Conservation (phyloP, 345 rosid genomes). For the Pelargonium nanum region DNA sequence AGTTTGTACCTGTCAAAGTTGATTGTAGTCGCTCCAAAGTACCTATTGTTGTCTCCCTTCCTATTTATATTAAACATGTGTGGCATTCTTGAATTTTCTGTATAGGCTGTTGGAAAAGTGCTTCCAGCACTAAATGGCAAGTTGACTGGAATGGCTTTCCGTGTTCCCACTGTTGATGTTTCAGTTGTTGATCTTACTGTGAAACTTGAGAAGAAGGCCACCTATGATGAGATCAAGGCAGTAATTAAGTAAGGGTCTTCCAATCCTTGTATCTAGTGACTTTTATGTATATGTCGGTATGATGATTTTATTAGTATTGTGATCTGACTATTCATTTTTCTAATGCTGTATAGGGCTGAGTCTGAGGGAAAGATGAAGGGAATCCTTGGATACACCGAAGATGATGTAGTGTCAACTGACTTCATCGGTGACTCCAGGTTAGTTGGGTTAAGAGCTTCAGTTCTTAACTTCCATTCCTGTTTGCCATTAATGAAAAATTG, state of each 20-base stretch:
- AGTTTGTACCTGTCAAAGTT: not conserved
- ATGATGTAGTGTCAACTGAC: slow-evolving; percentile 53
- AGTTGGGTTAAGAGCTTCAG: not conserved
- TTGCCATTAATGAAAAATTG: not conserved
- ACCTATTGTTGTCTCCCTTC: not conserved
- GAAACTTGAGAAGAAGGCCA: slow-evolving; percentile 46
- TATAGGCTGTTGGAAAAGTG: slow-evolving; percentile 61
- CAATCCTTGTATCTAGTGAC: not conserved
- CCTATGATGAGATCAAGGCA: slow-evolving; percentile 46
- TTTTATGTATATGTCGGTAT: not conserved
- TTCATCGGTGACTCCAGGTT: slow-evolving; percentile 58
- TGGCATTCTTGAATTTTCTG: not conserved
- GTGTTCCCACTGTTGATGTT: slow-evolving; percentile 65
- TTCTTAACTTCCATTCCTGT: not conserved
- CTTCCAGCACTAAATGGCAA: slow-evolving; percentile 50
- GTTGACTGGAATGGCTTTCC: slow-evolving; percentile 65
- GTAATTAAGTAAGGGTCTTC: slow-evolving; percentile 40
- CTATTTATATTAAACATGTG: too few species aligned
- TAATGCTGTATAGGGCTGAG: slow-evolving; percentile 30
- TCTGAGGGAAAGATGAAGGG: slow-evolving; percentile 52
- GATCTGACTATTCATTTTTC: not conserved
- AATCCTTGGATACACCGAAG: slow-evolving; percentile 53
- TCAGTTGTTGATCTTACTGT: slow-evolving; percentile 69
- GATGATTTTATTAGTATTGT: not conserved
- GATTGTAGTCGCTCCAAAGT: not conserved